Evolutionary conservation across 441 rosid species (phyloP).

Genomic region (Sinapis alba): DNA sequence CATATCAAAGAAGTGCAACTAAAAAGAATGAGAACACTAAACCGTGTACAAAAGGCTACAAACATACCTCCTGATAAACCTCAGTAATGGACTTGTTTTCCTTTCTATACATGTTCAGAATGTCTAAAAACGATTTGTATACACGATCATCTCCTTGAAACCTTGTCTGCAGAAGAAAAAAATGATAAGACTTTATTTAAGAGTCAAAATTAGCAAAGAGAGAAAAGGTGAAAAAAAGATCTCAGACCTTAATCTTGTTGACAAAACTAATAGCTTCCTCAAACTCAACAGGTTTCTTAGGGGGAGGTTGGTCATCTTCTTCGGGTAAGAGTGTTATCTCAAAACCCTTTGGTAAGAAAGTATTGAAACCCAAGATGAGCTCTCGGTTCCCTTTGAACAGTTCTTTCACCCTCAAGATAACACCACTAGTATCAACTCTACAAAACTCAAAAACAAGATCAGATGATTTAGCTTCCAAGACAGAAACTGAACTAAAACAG

Average conservation of each 20-base stretch:
- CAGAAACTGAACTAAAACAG: not conserved
- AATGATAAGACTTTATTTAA: constrained; percentile 1
- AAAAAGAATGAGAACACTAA: constrained; percentile 16
- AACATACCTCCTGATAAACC: constrained; percentile 86
- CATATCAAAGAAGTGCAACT: constrained; percentile 11
- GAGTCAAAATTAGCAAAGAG: constrained; percentile 21
- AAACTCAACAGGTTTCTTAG: constrained; percentile 96
- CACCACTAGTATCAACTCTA: constrained; percentile 95
- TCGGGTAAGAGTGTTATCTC: constrained; percentile 85
- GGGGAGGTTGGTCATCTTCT: constrained; percentile 79
- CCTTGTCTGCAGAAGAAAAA: constrained; percentile 63
- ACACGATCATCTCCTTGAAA: constrained; percentile 95
- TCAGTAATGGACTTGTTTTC: constrained; percentile 92
- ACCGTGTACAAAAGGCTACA: not conserved
- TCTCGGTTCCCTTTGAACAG: constrained; percentile 89
- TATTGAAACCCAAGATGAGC: constrained; percentile 94
- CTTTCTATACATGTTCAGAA: constrained; percentile 94
- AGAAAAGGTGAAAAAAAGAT: not conserved
- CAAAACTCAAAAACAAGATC: constrained; percentile 26
- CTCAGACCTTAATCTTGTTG: constrained; percentile 91
- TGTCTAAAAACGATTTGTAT: constrained; percentile 91
- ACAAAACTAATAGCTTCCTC: constrained; percentile 97
- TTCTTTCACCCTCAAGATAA: constrained; percentile 90
- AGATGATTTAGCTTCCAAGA: constrained; percentile 17
- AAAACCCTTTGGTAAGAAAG: constrained; percentile 96